These are phyloP conservation scores for Septoria linicola DNA, from an alignment of 2,329 filamentous ascomycete species.

Conservation along the genomic window DNA sequence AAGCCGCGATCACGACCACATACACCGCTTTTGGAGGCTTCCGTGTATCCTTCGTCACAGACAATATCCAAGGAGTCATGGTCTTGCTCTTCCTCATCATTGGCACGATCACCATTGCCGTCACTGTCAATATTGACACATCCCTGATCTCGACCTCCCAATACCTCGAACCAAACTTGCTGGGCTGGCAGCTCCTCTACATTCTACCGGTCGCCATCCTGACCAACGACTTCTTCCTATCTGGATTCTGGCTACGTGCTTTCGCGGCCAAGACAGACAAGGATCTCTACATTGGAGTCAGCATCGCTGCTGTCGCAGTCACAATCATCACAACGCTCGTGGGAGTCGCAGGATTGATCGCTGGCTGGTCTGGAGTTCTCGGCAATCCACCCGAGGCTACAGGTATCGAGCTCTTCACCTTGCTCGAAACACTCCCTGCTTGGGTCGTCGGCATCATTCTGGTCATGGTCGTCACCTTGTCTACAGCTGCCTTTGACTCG, in stretches of 20 bases:
- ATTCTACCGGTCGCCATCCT: constrained; percentile 77
- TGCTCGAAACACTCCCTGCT: constrained; percentile 68
- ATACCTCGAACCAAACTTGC: constrained; percentile 64
- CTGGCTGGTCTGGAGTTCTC: constrained; percentile 72
- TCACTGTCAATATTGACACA: constrained; percentile 69
- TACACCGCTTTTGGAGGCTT: constrained; percentile 80
- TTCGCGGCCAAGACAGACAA: constrained; percentile 77
- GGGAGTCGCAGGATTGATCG: constrained; percentile 70
- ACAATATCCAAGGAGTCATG: constrained; percentile 78
- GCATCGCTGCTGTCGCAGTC: constrained; percentile 64
- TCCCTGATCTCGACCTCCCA: constrained; percentile 67
- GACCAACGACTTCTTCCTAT: constrained; percentile 85
- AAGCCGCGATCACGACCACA: constrained; percentile 74
- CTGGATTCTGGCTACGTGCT: constrained; percentile 79
- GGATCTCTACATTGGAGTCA: constrained; percentile 72
- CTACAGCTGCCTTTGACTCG: constrained; percentile 75
- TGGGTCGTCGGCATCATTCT: constrained; percentile 83
- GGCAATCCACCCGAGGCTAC: constrained; percentile 62
- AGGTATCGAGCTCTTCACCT: constrained; percentile 70
- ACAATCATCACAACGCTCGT: constrained; percentile 71
- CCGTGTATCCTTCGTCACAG: constrained; percentile 79
- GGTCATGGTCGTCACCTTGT: constrained; percentile 69
- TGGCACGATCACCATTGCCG: constrained; percentile 74
- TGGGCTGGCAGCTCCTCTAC: constrained; percentile 84
- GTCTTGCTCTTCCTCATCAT: constrained; percentile 73